Evolutionary conservation across 805 yeast genomes (phyloP), one percentile per base, ranked within the genome.

Genomic region (Grigorovia transvaalensis): DNA sequence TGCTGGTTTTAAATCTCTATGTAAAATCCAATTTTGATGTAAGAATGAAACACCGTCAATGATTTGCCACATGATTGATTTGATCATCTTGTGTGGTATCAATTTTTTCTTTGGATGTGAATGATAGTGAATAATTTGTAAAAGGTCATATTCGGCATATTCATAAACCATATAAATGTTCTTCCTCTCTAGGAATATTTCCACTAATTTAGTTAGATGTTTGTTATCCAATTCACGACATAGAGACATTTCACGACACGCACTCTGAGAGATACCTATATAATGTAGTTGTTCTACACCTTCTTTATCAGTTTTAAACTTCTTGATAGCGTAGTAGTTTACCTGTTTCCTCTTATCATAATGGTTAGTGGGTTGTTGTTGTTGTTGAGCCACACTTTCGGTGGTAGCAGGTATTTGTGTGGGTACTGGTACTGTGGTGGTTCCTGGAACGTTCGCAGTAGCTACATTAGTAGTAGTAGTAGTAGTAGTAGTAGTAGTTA

Each of bases 21-120:
- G 99, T 49, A 93, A 72, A 2, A 93, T 82, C 98, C 99, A 93
- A 68, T 93, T 91, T 66, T 89, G 91, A 68, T 93, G 99, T 45
- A 93, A 69, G 63, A 84, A 93, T 0, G 89, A 81, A 1, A 93
- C 90, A 4, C 99, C 99, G 60, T 87, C 87, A 29, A 93, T 67
- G 4, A 95, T 84, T 70, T 93, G 99, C 89, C 93, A 89, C 67
- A 88, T 77, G 29, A 90, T 83, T 1, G 95, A 85, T 62, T 90
- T 88, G 23, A 90, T 73, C 47, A 89, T 85, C 46, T 77, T 69
- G 53, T 84, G 85, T 0, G 96, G 95, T 9, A 93, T 86, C 12
- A 84, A 80, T 56, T 80, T 79, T 38, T 82, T 73, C 49, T 88
- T 95, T 0, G 96, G 95, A 63, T 89, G 97, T 19, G 95, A 84